A percentile compares a stretch with the other conserved stretches of the same genome.
Conservation (phyloP, 208 protist genomes). For the Vickermania spadyakhi region DNA sequence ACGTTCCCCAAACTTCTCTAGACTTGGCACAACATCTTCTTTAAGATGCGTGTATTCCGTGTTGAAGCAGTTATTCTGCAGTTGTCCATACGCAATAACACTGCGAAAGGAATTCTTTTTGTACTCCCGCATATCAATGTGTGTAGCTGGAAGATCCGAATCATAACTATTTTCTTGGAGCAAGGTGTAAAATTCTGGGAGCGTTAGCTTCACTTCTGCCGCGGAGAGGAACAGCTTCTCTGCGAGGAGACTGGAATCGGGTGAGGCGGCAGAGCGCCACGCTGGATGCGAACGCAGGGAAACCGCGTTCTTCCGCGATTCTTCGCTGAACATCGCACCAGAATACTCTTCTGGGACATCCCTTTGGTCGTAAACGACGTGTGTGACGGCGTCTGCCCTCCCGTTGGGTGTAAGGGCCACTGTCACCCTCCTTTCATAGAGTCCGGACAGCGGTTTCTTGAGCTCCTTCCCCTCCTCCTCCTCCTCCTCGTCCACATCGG, state of each 20-base stretch:
- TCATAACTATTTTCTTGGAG: conserved; percentile 36
- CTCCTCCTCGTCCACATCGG: conserved; percentile 10
- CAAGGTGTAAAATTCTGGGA: conserved; percentile 68
- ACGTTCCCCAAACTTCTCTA: conserved; percentile 57
- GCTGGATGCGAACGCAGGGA: background rate
- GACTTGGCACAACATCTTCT: conserved; percentile 31
- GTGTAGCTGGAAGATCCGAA: conserved; percentile 15
- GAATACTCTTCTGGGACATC: conserved; percentile 19
- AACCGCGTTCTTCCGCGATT: background rate
- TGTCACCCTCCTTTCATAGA: conserved; percentile 34
- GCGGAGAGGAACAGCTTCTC: conserved; percentile 80
- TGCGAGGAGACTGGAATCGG: conserved; percentile 10
- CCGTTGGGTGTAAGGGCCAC: conserved; percentile 90
- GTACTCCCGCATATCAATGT: conserved; percentile 54
- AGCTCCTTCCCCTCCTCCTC: conserved; percentile 11
- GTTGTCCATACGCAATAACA: conserved; percentile 74
- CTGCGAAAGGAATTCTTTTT: background rate
- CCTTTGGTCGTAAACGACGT: conserved; percentile 45
- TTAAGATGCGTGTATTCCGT: conserved; percentile 70
- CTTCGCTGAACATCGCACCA: conserved; percentile 11
- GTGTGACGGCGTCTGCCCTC: conserved; percentile 78
- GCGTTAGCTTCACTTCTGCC: conserved; percentile 56
- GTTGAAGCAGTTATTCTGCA: conserved; percentile 88
- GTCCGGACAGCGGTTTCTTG: background rate
- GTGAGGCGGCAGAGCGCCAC: too few species aligned